phyloP scores from a whole-genome alignment of 768 basidiomycete species.

The Lyophyllum shimeji region DNA sequence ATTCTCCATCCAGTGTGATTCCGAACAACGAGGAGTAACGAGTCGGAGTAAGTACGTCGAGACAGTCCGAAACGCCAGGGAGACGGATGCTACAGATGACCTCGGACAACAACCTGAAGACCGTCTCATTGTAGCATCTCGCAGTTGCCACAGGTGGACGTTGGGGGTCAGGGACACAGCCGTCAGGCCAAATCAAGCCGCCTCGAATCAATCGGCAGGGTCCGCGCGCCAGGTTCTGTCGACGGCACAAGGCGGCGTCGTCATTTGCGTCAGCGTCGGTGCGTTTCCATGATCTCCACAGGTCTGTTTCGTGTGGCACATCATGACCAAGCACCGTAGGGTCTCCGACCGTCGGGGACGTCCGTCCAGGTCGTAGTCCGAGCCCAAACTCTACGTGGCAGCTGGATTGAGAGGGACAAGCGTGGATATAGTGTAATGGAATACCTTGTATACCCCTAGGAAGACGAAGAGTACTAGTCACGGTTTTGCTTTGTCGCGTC shows the following conservation, averaged over 20 bases:
- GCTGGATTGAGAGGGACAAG: not conserved
- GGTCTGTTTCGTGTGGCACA: not conserved
- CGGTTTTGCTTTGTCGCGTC: not conserved
- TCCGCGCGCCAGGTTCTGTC: not conserved
- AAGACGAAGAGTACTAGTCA: not conserved
- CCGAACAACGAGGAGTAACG: not conserved
- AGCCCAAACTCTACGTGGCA: not conserved
- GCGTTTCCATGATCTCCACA: slow-evolving; percentile 2
- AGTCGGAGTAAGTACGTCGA: too few species aligned
- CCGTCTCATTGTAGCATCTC: not conserved
- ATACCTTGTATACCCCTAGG: not conserved
- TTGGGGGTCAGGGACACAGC: not conserved
- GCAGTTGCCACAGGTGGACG: not conserved
- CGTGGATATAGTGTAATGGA: not conserved
- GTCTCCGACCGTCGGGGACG: not conserved
- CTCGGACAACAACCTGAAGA: not conserved
- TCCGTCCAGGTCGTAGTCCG: not conserved
- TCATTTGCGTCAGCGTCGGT: too few species aligned
- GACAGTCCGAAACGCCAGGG: too few species aligned
- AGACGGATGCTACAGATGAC: not conserved
- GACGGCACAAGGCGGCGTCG: not conserved
- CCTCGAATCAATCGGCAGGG: not conserved
- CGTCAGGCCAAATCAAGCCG: not conserved
- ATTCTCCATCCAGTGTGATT: not conserved
- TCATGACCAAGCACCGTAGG: slow-evolving; percentile 9